These are phyloP conservation scores for Hericium erinaceus DNA, from an alignment of 768 basidiomycete genomes.

Conservation along the genomic window DNA sequence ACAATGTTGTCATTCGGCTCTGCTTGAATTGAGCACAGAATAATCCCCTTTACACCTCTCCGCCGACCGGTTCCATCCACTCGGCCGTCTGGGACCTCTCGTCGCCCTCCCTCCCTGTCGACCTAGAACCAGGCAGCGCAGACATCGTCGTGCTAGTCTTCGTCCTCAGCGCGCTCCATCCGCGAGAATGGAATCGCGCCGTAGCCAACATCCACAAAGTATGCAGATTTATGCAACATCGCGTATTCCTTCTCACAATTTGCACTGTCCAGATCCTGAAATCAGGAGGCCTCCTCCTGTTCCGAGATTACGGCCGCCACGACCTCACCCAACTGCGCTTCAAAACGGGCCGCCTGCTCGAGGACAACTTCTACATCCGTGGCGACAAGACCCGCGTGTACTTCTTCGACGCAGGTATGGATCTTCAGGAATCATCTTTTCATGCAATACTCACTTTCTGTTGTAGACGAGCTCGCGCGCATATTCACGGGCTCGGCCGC, in stretches of 20 bases:
- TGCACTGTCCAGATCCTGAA: slow-evolving; percentile 61
- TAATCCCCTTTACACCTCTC: slow-evolving; percentile 58
- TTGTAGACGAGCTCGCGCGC: slow-evolving; percentile 64
- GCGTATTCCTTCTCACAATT: not conserved
- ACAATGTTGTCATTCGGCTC: not conserved
- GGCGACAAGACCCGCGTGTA: slow-evolving; percentile 97
- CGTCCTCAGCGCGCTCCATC: slow-evolving; percentile 88
- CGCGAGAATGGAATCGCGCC: slow-evolving; percentile 82
- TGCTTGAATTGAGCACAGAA: slow-evolving; percentile 31
- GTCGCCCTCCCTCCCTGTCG: slow-evolving; percentile 51
- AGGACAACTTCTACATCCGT: slow-evolving; percentile 92
- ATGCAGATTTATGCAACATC: slow-evolving; percentile 12
- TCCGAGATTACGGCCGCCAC: slow-evolving; percentile 92
- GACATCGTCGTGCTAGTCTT: slow-evolving; percentile 92
- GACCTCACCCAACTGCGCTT: slow-evolving; percentile 94
- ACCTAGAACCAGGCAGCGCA: slow-evolving; percentile 56
- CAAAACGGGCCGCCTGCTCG: slow-evolving; percentile 77
- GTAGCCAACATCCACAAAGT: slow-evolving; percentile 75
- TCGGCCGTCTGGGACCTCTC: slow-evolving; percentile 91
- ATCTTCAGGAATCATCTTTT: not conserved
- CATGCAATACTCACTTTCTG: not conserved
- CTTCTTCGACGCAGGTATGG: slow-evolving; percentile 80
- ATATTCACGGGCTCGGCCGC: slow-evolving; percentile 63
- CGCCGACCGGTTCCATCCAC: slow-evolving; percentile 60
- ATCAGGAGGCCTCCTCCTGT: slow-evolving; percentile 73